Percentiles rank a stretch among this genome's conserved stretches.
phyloP scores from a whole-genome alignment of 2,329 filamentous ascomycete genomes.

The Cercospora sojina region DNA sequence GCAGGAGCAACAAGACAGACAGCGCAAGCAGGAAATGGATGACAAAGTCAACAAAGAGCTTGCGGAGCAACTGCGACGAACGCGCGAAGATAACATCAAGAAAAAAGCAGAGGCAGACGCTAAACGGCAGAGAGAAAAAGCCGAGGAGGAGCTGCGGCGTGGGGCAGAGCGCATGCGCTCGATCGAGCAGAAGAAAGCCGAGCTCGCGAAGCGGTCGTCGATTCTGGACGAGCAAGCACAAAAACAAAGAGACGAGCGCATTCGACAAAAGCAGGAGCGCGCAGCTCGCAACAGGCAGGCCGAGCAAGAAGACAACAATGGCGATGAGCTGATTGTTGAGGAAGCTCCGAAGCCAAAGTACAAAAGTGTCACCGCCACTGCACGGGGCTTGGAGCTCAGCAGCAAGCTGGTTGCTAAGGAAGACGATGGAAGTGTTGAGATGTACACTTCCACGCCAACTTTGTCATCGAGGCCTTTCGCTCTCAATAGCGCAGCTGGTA shows the following conservation, averaged over 20 bases:
- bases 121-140: background rate
- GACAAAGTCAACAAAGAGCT: background rate
- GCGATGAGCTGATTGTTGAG: conserved; percentile 8
- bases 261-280: conserved; percentile 16
- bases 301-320: conserved; percentile 8
- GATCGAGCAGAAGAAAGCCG: background rate
- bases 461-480: conserved; percentile 8
- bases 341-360: background rate
- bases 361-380: background rate
- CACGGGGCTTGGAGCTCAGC: background rate
- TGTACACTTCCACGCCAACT: background rate
- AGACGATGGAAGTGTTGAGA: background rate
- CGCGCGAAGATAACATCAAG: background rate
- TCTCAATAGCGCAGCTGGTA: conserved; percentile 17
- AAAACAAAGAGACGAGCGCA: conserved; percentile 13
- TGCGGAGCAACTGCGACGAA: background rate
- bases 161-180: background rate
- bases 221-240: conserved; percentile 7
- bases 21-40: background rate
- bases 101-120: conserved; percentile 5
- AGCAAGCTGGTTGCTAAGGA: background rate
- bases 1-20: background rate
- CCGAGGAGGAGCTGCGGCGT: background rate
- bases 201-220: background rate
- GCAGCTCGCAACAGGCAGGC: conserved; percentile 15